These are phyloP conservation scores for Cryptococcus wingfieldii DNA, from an alignment of 1,284 basidiomycete species.

Conservation along the genomic window DNA sequence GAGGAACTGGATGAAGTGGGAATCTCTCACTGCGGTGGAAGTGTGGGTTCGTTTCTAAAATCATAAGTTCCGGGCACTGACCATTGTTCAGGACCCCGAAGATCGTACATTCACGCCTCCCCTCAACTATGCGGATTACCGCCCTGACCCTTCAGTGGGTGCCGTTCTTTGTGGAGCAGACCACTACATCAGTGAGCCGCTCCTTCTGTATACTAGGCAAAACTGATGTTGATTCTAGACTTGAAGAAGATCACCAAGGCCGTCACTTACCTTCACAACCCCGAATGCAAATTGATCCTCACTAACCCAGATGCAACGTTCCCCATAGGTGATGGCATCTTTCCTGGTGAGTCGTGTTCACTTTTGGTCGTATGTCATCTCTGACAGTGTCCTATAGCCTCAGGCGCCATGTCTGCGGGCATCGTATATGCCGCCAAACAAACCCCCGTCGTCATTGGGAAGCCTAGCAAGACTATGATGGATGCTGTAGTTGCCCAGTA, in stretches of 20 bases:
- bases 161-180: constrained; percentile 88
- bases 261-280: constrained; percentile 81
- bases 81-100: constrained; percentile 62
- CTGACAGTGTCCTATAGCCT: constrained; percentile 30
- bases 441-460: constrained; percentile 81
- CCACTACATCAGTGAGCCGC: constrained; percentile 41
- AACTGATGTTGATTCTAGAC: constrained; percentile 50
- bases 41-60: constrained; percentile 54
- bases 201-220: not conserved
- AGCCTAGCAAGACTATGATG: constrained; percentile 86
- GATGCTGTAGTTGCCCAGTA: constrained; percentile 93
- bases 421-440: constrained; percentile 64
- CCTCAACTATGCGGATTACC: constrained; percentile 63
- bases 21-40: constrained; percentile 75
- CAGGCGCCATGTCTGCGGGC: constrained; percentile 78
- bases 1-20: constrained; percentile 85
- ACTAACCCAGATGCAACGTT: constrained; percentile 93
- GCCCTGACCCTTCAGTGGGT: constrained; percentile 69
- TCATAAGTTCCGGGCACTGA: not conserved
- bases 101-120: constrained; percentile 74
- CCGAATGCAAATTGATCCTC: constrained; percentile 77
- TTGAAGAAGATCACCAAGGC: constrained; percentile 94
- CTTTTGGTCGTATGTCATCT: not conserved
- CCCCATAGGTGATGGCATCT: constrained; percentile 70
- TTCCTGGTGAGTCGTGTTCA: constrained; percentile 60